phyloP scores from a whole-genome alignment of 257 asterid genomes.

The Gynochthodes officinalis region DNA sequence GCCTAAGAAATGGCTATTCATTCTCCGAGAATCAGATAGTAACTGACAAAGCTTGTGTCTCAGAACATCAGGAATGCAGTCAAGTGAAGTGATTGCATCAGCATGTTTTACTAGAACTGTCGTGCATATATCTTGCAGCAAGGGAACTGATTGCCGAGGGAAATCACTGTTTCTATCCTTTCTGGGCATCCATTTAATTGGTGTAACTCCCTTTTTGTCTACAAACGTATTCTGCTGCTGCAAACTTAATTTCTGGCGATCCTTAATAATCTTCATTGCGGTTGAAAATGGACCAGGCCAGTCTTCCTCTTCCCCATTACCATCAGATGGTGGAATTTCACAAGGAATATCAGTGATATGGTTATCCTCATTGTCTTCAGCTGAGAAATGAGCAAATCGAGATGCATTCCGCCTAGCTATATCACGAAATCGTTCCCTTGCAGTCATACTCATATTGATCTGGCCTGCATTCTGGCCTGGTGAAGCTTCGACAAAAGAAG shows the following conservation, averaged over 20 bases:
- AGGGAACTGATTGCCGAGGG: constrained; percentile 46
- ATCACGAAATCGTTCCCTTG: constrained; percentile 49
- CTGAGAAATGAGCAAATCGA: constrained; percentile 76
- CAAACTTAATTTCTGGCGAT: constrained; percentile 42
- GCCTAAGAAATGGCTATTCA: constrained; percentile 58
- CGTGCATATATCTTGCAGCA: constrained; percentile 70
- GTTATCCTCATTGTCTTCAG: constrained; percentile 44
- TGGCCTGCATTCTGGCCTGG: constrained; percentile 27
- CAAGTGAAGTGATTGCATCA: constrained; percentile 76
- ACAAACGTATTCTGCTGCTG: constrained; percentile 27
- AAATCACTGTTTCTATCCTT: constrained; percentile 29
- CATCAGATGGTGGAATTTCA: constrained; percentile 34
- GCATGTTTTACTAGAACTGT: constrained; percentile 62
- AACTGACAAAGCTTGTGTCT: constrained; percentile 66
- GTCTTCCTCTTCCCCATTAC: constrained; percentile 43
- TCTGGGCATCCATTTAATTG: constrained; percentile 62
- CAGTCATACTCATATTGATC: constrained; percentile 15
- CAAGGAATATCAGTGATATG: constrained; percentile 34
- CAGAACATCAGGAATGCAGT: constrained; percentile 72
- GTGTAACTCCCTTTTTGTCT: constrained; percentile 31
- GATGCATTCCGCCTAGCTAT: constrained; percentile 68
- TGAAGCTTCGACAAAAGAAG: constrained; percentile 24
- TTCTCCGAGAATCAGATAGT: constrained; percentile 67
- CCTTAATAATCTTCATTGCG: constrained; percentile 75
- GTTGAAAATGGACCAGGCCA: constrained; percentile 99